Conservation (phyloP, 179 eudicot species). For the Patellifolia procumbens region DNA sequence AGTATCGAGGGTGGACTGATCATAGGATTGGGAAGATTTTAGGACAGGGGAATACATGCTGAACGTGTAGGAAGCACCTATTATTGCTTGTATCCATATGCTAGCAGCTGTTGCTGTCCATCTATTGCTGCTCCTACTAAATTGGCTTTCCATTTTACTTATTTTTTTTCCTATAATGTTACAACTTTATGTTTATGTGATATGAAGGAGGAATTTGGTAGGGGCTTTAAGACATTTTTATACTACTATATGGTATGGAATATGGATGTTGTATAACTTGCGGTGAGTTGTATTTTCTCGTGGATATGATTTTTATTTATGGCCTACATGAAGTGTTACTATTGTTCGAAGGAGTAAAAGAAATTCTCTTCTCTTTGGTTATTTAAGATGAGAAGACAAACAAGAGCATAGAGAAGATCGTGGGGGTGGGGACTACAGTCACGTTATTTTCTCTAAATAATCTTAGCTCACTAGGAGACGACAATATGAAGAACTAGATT, state of each 20-base stretch:
- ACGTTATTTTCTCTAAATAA: not conserved
- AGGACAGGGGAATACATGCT: constrained; percentile 56
- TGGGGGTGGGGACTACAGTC: not conserved
- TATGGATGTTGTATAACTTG: not conserved
- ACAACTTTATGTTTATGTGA: not conserved
- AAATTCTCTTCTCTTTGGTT: not conserved
- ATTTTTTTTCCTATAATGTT: not conserved
- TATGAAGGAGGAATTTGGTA: not conserved
- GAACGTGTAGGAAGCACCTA: constrained; percentile 38
- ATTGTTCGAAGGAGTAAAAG: not conserved
- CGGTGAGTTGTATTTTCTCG: not conserved
- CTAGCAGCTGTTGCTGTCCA: constrained; percentile 43
- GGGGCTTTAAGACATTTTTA: not conserved
- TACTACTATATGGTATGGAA: not conserved
- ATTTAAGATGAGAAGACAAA: not conserved
- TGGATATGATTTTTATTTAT: not conserved
- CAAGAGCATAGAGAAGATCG: no score
- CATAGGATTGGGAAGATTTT: constrained; percentile 54
- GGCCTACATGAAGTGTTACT: constrained; percentile 10
- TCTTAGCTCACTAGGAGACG: not conserved
- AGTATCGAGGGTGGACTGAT: constrained; percentile 65
- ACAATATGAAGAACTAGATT: no score
- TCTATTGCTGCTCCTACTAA: constrained; percentile 20
- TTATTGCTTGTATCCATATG: constrained; percentile 60
- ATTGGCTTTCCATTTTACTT: not conserved